Conservation (phyloP, 2,329 filamentous ascomycete species). For the Neodidymelliopsis sp. region DNA sequence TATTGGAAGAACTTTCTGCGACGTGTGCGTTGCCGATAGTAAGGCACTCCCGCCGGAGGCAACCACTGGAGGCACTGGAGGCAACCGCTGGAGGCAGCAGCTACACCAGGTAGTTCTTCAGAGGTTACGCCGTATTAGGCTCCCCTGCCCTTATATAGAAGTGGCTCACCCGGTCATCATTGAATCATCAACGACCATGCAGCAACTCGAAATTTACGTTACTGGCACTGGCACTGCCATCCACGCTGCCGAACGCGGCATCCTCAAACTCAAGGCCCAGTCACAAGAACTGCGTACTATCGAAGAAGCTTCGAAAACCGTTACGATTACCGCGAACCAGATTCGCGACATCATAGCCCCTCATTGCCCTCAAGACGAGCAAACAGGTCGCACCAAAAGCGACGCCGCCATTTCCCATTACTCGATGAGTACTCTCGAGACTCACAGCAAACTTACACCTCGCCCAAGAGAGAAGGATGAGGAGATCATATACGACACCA, state of each 20-base stretch:
- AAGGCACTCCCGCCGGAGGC: no score
- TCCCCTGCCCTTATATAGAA: no score
- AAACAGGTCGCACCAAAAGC: background rate
- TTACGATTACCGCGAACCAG: conserved; percentile 8
- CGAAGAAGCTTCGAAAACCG: conserved; percentile 12
- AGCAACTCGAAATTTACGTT: conserved; percentile 18
- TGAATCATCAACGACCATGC: background rate
- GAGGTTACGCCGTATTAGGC: no score
- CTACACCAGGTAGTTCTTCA: no score
- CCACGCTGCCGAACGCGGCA: conserved; percentile 12
- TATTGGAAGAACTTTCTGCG: no score
- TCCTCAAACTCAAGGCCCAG: conserved; percentile 14
- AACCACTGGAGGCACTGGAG: no score
- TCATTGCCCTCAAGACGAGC: conserved; percentile 18
- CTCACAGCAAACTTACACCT: conserved; percentile 3
- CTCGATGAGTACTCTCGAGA: conserved; percentile 22
- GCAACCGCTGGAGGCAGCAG: no score
- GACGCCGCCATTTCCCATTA: conserved; percentile 21
- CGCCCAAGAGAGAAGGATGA: background rate
- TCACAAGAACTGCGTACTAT: conserved; percentile 11
- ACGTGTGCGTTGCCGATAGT: no score
- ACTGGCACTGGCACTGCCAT: conserved; percentile 12
- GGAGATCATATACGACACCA: conserved; percentile 1
- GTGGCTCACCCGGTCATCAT: no score
- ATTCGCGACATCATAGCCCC: conserved; percentile 18